phyloP scores from a whole-genome alignment of 2,329 filamentous ascomycete species.

The Sordariomycetes sp. region DNA sequence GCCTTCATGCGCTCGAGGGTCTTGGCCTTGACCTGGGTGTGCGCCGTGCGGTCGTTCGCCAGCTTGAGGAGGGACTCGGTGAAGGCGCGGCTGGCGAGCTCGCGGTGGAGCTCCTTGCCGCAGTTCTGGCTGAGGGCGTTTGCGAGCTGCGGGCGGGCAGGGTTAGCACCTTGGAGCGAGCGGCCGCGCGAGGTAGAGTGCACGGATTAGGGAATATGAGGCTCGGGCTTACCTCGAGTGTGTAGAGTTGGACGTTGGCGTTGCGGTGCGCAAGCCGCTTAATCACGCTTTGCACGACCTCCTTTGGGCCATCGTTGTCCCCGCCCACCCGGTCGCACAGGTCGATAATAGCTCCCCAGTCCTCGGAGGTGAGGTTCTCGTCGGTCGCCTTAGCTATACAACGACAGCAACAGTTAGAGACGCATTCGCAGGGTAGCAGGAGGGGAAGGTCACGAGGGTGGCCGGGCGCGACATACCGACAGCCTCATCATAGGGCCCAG shows the following conservation, averaged over 20 bases:
- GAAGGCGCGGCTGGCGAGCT: conserved; percentile 82
- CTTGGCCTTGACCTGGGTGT: conserved; percentile 93
- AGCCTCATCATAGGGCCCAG: conserved; percentile 47
- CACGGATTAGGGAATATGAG: not conserved
- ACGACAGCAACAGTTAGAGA: not conserved
- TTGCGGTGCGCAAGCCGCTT: conserved; percentile 87
- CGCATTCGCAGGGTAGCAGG: too few relatives aligned
- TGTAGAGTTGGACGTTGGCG: conserved; percentile 92
- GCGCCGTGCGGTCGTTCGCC: conserved; percentile 89
- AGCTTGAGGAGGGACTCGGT: conserved; percentile 88
- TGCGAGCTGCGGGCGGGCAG: conserved; percentile 47
- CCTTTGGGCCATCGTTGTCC: conserved; percentile 56
- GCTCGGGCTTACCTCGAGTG: conserved; percentile 57
- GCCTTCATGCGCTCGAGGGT: conserved; percentile 94
- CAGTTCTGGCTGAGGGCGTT: conserved; percentile 92
- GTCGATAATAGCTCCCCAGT: conserved; percentile 56
- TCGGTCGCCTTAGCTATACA: conserved; percentile 68
- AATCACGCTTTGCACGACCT: conserved; percentile 82
- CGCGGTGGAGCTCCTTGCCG: conserved; percentile 74
- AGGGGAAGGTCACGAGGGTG: not conserved
- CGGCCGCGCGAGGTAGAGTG: not conserved
- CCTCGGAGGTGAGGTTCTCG: conserved; percentile 86
- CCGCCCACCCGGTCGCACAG: conserved; percentile 49
- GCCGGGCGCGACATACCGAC: conserved; percentile 35
- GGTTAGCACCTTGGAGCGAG: not conserved